Evolutionary conservation across 2,329 filamentous ascomycete genomes (phyloP).

Genomic region (Colletotrichum simmondsii): DNA sequence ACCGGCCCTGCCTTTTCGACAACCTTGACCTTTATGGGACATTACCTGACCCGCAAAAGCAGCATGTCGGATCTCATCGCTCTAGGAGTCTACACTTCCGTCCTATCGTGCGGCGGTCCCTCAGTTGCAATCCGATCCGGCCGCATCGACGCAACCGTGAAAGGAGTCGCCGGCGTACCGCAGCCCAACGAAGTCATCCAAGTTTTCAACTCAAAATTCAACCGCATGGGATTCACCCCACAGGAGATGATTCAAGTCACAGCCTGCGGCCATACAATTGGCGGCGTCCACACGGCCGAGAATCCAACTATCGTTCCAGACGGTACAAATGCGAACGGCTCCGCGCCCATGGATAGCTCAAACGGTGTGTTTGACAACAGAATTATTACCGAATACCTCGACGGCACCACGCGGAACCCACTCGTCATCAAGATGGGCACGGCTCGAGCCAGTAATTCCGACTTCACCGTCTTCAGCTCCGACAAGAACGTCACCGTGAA

Average conservation of each 20-base stretch:
- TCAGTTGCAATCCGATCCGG: conserved; percentile 63
- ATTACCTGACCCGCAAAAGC: conserved; percentile 61
- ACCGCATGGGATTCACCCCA: conserved; percentile 65
- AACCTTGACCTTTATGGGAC: conserved; percentile 64
- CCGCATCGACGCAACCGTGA: conserved; percentile 62
- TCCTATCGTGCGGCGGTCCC: conserved; percentile 69
- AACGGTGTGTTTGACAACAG: conserved; percentile 64
- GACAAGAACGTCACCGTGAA: conserved; percentile 67
- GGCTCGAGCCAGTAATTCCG: conserved; percentile 58
- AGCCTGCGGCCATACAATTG: conserved; percentile 71
- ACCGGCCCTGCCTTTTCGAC: conserved; percentile 64
- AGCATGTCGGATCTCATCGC: conserved; percentile 69
- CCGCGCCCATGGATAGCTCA: conserved; percentile 59
- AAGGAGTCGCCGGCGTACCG: conserved; percentile 62
- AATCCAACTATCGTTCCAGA: conserved; percentile 63
- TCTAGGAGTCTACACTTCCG: conserved; percentile 66
- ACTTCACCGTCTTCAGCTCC: conserved; percentile 65
- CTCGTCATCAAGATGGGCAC: conserved; percentile 64
- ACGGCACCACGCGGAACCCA: conserved; percentile 63
- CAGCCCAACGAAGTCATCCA: conserved; percentile 65
- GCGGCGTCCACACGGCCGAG: conserved; percentile 66
- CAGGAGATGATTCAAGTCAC: conserved; percentile 70
- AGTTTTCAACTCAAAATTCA: conserved; percentile 66
- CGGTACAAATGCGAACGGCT: conserved; percentile 54
- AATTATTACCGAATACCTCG: conserved; percentile 67